Evolutionary conservation across 148 eudicot genomes (phyloP).

Genomic region (Heliosperma pusillum): DNA sequence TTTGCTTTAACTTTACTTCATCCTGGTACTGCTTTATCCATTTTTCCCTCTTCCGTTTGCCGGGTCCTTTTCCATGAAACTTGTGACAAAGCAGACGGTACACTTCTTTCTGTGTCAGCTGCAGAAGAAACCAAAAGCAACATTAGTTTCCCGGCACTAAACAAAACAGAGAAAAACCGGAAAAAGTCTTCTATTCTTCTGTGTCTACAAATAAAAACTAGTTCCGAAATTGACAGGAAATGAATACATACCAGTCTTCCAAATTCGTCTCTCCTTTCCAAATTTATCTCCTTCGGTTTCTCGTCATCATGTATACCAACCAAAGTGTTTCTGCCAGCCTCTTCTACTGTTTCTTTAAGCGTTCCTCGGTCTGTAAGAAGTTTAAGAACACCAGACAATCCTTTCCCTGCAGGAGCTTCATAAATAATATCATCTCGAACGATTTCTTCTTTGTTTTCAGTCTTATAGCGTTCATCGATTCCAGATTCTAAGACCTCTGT

Average conservation of each 20-base stretch:
- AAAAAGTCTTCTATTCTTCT: neutral
- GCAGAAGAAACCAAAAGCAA: conserved; percentile 26
- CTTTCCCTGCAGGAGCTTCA: conserved; percentile 84
- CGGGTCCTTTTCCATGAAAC: conserved; percentile 94
- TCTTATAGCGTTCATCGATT: conserved; percentile 32
- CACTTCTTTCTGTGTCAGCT: conserved; percentile 92
- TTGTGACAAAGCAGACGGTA: conserved; percentile 68
- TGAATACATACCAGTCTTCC: conserved; percentile 77
- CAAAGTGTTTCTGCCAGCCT: conserved; percentile 89
- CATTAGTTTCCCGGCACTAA: neutral
- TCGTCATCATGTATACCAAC: conserved; percentile 57
- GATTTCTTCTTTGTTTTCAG: conserved; percentile 43
- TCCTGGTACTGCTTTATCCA: conserved; percentile 71
- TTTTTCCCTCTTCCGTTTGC: conserved; percentile 91
- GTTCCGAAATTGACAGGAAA: neutral
- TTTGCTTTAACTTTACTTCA: conserved; percentile 76
- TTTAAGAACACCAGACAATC: conserved; percentile 64
- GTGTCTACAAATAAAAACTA: no score
- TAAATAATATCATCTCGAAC: conserved; percentile 68
- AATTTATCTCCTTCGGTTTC: conserved; percentile 59
- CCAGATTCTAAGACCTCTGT: no score
- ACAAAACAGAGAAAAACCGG: neutral
- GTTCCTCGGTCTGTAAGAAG: conserved; percentile 71
- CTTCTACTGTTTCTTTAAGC: conserved; percentile 77
- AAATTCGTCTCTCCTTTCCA: conserved; percentile 80